These are phyloP conservation scores for Neurospora crassa DNA, from an alignment of 2,329 filamentous ascomycete species.

Conservation along the genomic window DNA sequence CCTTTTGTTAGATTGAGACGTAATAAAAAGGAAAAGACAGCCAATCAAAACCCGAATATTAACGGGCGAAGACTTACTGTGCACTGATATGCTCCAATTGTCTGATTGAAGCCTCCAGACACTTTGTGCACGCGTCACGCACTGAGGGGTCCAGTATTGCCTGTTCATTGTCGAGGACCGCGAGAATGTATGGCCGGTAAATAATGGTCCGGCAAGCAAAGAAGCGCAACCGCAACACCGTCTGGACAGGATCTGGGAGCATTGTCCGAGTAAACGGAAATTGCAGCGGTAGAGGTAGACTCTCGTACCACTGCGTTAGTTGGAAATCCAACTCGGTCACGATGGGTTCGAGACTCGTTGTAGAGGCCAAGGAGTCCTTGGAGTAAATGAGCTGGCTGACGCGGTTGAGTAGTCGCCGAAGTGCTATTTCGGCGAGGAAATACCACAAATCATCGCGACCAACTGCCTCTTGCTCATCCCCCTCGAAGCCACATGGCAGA, in stretches of 20 bases:
- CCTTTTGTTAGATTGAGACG: constrained; percentile 27
- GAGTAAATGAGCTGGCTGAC: constrained; percentile 74
- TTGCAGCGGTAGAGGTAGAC: constrained; percentile 62
- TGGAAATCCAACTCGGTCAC: constrained; percentile 76
- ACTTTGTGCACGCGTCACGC: constrained; percentile 70
- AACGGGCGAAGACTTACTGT: constrained; percentile 45
- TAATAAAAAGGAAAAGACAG: constrained; percentile 14
- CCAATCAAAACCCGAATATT: constrained; percentile 8
- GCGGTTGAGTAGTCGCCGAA: constrained; percentile 66
- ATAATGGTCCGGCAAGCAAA: constrained; percentile 83
- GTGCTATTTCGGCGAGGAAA: constrained; percentile 72
- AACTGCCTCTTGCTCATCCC: constrained; percentile 52
- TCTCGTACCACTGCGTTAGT: constrained; percentile 77
- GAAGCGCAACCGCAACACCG: constrained; percentile 68
- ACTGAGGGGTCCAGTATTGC: constrained; percentile 62
- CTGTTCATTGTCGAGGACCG: constrained; percentile 69
- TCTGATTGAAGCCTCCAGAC: constrained; percentile 68
- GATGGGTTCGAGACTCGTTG: constrained; percentile 65
- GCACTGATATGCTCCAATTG: constrained; percentile 71
- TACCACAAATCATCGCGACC: constrained; percentile 78
- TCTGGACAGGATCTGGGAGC: constrained; percentile 66
- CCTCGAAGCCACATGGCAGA: constrained; percentile 67
- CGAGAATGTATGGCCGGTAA: constrained; percentile 73
- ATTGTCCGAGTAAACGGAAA: constrained; percentile 63
- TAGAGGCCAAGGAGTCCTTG: constrained; percentile 60